Evolutionary conservation across 345 rosid genomes (phyloP).

Genomic region (Eucalyptus tenuipes): DNA sequence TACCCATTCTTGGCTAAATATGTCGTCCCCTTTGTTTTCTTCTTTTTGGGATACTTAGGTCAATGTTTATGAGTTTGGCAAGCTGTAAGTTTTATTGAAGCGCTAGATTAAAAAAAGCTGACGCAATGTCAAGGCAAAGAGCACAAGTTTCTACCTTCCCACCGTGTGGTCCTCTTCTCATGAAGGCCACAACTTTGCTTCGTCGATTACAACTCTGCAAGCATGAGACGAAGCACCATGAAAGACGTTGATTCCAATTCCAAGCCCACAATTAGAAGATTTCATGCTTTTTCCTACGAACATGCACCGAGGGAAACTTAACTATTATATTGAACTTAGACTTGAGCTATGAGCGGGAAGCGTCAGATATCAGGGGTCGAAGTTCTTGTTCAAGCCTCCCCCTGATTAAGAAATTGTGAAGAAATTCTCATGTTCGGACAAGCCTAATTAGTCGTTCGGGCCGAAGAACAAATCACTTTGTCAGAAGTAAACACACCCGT

Average conservation of each 20-base stretch:
- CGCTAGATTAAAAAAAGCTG: background rate
- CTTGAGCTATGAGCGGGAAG: too few species aligned
- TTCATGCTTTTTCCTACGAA: background rate
- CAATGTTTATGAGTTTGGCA: background rate
- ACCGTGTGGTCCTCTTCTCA: background rate
- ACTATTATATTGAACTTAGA: too few species aligned
- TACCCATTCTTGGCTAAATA: background rate
- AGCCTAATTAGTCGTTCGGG: too few species aligned
- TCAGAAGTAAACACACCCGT: too few species aligned
- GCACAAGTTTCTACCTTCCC: background rate
- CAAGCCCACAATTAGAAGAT: background rate
- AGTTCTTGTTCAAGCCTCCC: too few species aligned
- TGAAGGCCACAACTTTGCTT: background rate
- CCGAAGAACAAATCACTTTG: too few species aligned
- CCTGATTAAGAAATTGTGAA: too few species aligned
- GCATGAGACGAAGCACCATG: background rate
- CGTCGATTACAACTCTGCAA: background rate
- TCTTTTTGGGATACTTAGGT: background rate
- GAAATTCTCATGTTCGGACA: too few species aligned
- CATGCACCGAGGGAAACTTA: background rate
- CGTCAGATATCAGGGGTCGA: too few species aligned
- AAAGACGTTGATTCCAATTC: background rate
- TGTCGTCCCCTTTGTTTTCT: background rate
- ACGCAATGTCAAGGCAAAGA: background rate
- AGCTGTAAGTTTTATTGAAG: background rate